Evolutionary conservation across 768 basidiomycete species (phyloP), one percentile per base, ranked within the genome.

Genomic region (Lactifluus piperatus): DNA sequence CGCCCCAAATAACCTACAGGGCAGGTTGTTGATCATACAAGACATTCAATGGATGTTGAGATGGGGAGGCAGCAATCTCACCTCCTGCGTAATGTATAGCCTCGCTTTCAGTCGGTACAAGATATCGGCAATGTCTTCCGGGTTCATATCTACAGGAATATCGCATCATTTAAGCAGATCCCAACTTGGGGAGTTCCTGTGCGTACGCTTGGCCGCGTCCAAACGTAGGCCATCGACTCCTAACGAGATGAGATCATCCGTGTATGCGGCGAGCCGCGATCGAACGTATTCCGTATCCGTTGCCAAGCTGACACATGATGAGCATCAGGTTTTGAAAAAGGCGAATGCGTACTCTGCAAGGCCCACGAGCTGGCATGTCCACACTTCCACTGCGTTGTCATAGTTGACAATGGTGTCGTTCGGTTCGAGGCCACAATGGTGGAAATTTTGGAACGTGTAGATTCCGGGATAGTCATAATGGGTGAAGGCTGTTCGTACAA

Each of bases 51-150:
- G 0, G 22, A 51, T 16, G 0, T 2, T 16, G 45, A 16, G 26
- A 9, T 11, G 11, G 16, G 7, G 43, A 10, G n/a, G 6, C 11
- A 22, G 6, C 11, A 44, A 29, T 14, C 54, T 32, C 22, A 72
- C 72, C 66, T 86, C 86, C 66, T 86, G 86, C 0, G 84, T 83
- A 43, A 86, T 78, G 64, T 86, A 86, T 0, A 79, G 77, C 5
- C 34, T 66, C 2, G 59, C 58, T 0, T 70, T 70, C 11, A 86
- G 70, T 7, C 76, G 72, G 4, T 73, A 65, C 2, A 76, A 63
- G 63, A 86, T 86, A 64, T 80, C 81, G 4, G 75, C 70, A 32
- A 86, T 75, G 66, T 85, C 83, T 0, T 57, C 66, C 0, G 78
- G 70, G 2, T 78, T 66, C 1, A 87, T 84, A 60, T 84, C 84